These are phyloP conservation scores for Paradendryphiella salina DNA, from an alignment of 2,329 filamentous ascomycete genomes.

Conservation along the genomic window DNA sequence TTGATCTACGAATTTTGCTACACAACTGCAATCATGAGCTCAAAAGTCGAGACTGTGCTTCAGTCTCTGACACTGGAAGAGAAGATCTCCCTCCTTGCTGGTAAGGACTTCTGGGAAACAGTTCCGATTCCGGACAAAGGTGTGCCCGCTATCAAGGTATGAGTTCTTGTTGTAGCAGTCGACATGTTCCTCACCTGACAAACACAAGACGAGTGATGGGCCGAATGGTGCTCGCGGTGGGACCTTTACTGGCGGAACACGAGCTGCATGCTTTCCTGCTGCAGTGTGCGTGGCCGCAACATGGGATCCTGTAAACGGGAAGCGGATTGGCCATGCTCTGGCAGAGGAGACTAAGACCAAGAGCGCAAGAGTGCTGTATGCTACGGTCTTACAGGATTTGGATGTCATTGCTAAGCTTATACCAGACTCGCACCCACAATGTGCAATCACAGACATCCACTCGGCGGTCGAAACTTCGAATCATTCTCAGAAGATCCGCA, in stretches of 20 bases:
- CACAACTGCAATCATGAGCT: slow-evolving; percentile 21
- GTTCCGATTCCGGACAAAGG: slow-evolving; percentile 61
- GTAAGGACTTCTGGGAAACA: slow-evolving; percentile 70
- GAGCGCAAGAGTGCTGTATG: slow-evolving; percentile 67
- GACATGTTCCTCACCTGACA: neutral
- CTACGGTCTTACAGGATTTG: neutral
- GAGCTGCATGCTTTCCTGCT: slow-evolving; percentile 74
- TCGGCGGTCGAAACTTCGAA: slow-evolving; percentile 80
- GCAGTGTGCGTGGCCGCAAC: slow-evolving; percentile 70
- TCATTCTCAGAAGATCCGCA: slow-evolving; percentile 71
- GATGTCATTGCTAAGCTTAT: slow-evolving; percentile 1
- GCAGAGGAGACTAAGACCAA: slow-evolving; percentile 72
- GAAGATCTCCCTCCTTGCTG: slow-evolving; percentile 42
- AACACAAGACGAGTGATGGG: slow-evolving; percentile 62
- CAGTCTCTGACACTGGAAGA: slow-evolving; percentile 42
- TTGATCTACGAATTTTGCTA: neutral
- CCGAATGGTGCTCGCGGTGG: slow-evolving; percentile 68
- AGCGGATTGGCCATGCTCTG: slow-evolving; percentile 63
- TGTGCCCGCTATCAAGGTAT: slow-evolving; percentile 60
- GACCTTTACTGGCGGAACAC: slow-evolving; percentile 65
- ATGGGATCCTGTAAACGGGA: slow-evolving; percentile 67
- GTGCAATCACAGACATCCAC: slow-evolving; percentile 77
- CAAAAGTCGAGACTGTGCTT: slow-evolving; percentile 35
- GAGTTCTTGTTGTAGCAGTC: neutral
- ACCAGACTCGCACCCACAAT: slow-evolving; percentile 69